Percentiles rank a stretch among this genome's conserved stretches.
Conservation (phyloP, 176 grass and related monocot species). For the Aegilops tauschii region DNA sequence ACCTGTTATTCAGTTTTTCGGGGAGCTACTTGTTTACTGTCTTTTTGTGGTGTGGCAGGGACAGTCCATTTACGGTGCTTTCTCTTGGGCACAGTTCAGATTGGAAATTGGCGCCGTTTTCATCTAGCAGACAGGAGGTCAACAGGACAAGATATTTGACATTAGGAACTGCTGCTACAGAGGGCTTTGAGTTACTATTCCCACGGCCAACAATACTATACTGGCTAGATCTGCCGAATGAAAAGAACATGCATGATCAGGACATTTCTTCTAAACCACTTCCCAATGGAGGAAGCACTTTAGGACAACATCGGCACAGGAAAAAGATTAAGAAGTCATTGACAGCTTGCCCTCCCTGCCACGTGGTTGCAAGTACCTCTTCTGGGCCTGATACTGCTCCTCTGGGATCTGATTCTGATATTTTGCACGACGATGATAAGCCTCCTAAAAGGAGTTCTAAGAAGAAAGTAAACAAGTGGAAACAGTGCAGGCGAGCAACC, state of each 20-base stretch:
- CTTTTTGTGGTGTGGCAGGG: constrained; percentile 30
- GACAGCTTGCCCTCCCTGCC: background rate
- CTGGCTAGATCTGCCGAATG: constrained; percentile 33
- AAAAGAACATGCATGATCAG: constrained; percentile 51
- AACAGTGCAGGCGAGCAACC: background rate
- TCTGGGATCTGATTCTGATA: constrained; percentile 37
- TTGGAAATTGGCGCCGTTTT: constrained; percentile 11
- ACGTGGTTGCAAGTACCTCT: constrained; percentile 22
- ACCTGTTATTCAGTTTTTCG: background rate
- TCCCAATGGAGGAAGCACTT: constrained; percentile 24
- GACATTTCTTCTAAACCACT: constrained; percentile 23
- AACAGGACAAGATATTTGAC: constrained; percentile 26
- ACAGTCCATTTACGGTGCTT: background rate
- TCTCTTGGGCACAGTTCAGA: constrained; percentile 3
- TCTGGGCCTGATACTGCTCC: background rate
- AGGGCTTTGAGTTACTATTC: constrained; percentile 20
- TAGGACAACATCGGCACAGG: constrained; percentile 1
- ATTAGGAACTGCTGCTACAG: constrained; percentile 19
- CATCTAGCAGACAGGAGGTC: constrained; percentile 20
- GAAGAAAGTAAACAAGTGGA: constrained; percentile 39
- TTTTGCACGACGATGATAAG: constrained; percentile 27
- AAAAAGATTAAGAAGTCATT: constrained; percentile 20
- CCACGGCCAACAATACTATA: constrained; percentile 15
- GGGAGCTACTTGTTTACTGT: constrained; percentile 23
- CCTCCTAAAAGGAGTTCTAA: constrained; percentile 28